Evolutionary conservation across 78 protist genomes (phyloP).

Genomic region (Isochrysis galbana): DNA sequence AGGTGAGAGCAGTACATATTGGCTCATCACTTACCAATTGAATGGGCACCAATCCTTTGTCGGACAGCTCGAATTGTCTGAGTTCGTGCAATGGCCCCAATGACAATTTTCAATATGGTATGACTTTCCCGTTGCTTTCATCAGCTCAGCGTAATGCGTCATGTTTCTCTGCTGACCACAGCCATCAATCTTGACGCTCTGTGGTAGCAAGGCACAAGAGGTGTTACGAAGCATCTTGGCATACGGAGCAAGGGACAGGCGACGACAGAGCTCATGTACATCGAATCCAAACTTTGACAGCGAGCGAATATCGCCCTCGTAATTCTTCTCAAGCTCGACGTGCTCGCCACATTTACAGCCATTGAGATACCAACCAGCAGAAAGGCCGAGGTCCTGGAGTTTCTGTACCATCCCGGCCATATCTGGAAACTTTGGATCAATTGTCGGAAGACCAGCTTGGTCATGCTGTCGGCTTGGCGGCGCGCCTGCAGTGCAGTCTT

Average conservation of each 20-base stretch:
- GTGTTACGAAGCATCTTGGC: no score
- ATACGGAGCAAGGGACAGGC: no score
- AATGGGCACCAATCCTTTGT: not conserved
- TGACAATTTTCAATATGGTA: conserved; percentile 56
- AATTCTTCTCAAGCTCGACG: not conserved
- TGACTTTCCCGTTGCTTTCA: conserved; percentile 1
- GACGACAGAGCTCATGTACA: no score
- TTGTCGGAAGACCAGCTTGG: not conserved
- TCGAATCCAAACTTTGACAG: conserved; percentile 26
- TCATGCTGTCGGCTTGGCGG: not conserved
- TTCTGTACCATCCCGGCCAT: not conserved
- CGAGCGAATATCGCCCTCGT: conserved; percentile 24
- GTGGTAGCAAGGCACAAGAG: no score
- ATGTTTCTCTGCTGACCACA: conserved; percentile 26
- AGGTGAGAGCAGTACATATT: no score
- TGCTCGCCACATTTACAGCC: conserved; percentile 50
- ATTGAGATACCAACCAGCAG: not conserved
- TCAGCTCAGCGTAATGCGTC: conserved; percentile 36
- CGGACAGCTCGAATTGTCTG: not conserved
- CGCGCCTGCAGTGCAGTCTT: not conserved
- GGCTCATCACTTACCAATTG: no score
- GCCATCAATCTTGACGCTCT: conserved; percentile 58
- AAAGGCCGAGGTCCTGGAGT: not conserved
- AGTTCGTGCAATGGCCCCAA: conserved; percentile 40
- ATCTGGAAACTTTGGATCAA: not conserved